Evolutionary conservation across 345 rosid genomes (phyloP), one percentile per base, ranked within the genome.

Genomic region (Boechera stricta): DNA sequence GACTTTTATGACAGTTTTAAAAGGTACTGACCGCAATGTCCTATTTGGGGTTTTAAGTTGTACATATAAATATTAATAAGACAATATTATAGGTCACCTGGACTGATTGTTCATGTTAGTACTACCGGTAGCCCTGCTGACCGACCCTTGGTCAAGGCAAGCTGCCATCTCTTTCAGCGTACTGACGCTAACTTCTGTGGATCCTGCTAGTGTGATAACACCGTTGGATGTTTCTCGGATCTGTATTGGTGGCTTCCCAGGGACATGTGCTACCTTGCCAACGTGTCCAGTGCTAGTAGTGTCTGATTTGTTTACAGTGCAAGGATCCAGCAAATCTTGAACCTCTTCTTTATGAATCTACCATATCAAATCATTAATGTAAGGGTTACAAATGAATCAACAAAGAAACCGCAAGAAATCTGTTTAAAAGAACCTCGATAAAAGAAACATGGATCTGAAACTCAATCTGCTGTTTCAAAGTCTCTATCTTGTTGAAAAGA

Each of bases 301-400:
- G 57, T 91, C 99, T 62, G 92, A 45, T 81, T 88, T 95, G 84
- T 77, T 85, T 76, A 80, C 54, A 53, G 77, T 74, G 59, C 81
- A 10, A 7, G 93, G 85, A 82, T 95, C 98, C 82, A 95, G 83
- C 87, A 95, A 89, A 84, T 95, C 99, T 69, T 65, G 88, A 11
- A 95, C 98, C 87, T 95, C 99, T 88, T 95, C 99, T 86, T 93
- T 95, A 77, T 89, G 87, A 84, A 95, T 95, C 99, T 95, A 81
- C 55, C 39, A 79, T 60, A 80, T 54, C 2, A 81, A 52, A 80
- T 72, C 12, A 49, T 15, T 45, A 18, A 53, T 13, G 41, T 16
- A 54, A 63, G 48, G 13, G 39, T 45, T 32, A 13, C 35, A 41
- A 61, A 7, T 39, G 32, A 24, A 45, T 2, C 24, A 44, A 11